phyloP scores from a whole-genome alignment of 768 basidiomycete species.

The Pulveroboletus sp. region DNA sequence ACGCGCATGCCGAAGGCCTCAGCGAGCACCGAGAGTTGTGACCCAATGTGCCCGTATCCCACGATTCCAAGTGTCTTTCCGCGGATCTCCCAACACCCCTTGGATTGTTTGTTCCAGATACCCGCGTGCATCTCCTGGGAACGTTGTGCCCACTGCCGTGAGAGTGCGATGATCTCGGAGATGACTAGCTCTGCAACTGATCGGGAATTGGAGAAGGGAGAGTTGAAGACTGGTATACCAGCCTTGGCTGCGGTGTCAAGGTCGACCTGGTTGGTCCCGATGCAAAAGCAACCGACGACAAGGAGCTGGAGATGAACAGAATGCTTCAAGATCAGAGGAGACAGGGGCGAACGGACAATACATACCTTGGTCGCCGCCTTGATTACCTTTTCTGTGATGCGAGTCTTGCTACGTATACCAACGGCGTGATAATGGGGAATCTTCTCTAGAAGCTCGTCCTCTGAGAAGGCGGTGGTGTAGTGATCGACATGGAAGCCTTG shows the following conservation, averaged over 20 bases:
- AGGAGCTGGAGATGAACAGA: slow-evolving; percentile 57
- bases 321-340: slow-evolving; percentile 1
- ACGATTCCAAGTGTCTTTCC: slow-evolving; percentile 98
- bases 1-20: slow-evolving; percentile 96
- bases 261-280: slow-evolving; percentile 98
- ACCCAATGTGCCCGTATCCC: slow-evolving; percentile 97
- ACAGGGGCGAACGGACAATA: background rate
- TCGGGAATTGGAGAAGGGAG: slow-evolving; percentile 97
- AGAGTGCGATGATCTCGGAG: slow-evolving; percentile 88
- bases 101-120: slow-evolving; percentile 98
- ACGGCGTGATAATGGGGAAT: slow-evolving; percentile 87
- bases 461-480: slow-evolving; percentile 77
- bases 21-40: slow-evolving; percentile 94
- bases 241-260: slow-evolving; percentile 74
- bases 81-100: slow-evolving; percentile 95
- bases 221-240: slow-evolving; percentile 98
- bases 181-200: slow-evolving; percentile 98
- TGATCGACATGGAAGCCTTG: slow-evolving; percentile 95
- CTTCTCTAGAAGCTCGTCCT: slow-evolving; percentile 86
- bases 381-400: slow-evolving; percentile 86
- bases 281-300: slow-evolving; percentile 98
- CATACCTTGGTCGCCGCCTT: slow-evolving; percentile 81
- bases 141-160: slow-evolving; percentile 90
- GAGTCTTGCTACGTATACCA: slow-evolving; percentile 97
- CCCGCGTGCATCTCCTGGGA: slow-evolving; percentile 83